Evolutionary conservation across 495 filamentous ascomycete genomes (phyloP).

Genomic region (Neurospora pannonica): DNA sequence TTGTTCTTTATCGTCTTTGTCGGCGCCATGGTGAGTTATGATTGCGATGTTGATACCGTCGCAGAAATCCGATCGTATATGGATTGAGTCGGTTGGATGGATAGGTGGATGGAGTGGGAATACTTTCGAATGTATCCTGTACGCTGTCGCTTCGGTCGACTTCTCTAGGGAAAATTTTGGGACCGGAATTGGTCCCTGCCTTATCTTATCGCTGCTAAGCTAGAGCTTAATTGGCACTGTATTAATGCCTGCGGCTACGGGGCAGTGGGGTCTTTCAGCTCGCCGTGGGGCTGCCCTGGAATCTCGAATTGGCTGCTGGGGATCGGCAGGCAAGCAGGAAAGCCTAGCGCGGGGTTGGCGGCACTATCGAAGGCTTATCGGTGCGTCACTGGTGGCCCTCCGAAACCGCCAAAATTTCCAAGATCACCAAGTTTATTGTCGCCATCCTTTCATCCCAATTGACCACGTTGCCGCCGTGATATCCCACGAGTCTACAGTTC

Average conservation of each 20-base stretch:
- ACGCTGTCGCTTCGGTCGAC: background rate
- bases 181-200: background rate
- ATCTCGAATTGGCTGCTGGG: background rate
- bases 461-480: background rate
- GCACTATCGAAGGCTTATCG: background rate
- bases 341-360: background rate
- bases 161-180: background rate
- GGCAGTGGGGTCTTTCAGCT: background rate
- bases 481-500: background rate
- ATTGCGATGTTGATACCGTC: background rate
- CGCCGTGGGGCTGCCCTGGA: background rate
- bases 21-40: conserved; percentile 34
- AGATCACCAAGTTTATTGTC: background rate
- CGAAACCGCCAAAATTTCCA: background rate
- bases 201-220: background rate
- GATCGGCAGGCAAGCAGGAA: background rate
- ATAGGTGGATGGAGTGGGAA: background rate
- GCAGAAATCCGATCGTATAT: background rate
- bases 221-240: background rate
- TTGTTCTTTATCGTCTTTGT: conserved; percentile 48
- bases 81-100: background rate
- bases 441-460: background rate
- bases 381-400: background rate
- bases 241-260: background rate
- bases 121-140: background rate